Percentiles rank a stretch among this genome's conserved stretches.
Evolutionary conservation across 805 yeast species (phyloP).

Genomic region (Cyberlindnera misumaiensis): DNA sequence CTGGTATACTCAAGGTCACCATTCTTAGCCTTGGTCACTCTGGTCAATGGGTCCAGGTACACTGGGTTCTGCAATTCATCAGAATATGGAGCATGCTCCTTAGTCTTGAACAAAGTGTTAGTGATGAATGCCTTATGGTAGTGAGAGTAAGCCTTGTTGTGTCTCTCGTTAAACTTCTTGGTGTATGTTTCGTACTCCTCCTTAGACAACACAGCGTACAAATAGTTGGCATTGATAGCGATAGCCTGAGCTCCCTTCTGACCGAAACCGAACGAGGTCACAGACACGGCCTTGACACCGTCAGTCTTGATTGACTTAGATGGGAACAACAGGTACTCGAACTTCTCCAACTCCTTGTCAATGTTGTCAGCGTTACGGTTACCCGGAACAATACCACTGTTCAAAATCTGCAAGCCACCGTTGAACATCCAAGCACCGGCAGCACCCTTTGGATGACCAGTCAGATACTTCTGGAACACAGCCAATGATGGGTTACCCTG

Average conservation of each 20-base stretch:
- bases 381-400: conserved; percentile 94
- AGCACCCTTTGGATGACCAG: conserved; percentile 99
- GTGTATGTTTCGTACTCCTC: conserved; percentile 65
- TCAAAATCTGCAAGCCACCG: conserved; percentile 91
- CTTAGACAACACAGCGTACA: conserved; percentile 75
- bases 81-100: conserved; percentile 88
- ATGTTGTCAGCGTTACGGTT: conserved; percentile 98
- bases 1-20: conserved; percentile 41
- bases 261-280: conserved; percentile 98
- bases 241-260: conserved; percentile 98
- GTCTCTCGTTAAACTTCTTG: conserved; percentile 66
- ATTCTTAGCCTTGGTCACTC: conserved; percentile 32
- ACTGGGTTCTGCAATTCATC: conserved; percentile 85
- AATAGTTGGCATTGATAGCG: conserved; percentile 87
- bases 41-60: conserved; percentile 91
- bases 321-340: conserved; percentile 87
- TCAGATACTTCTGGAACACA: conserved; percentile 97
- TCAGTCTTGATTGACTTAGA: conserved; percentile 90
- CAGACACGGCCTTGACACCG: conserved; percentile 94
- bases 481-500: conserved; percentile 97
- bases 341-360: conserved; percentile 76
- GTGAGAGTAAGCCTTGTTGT: conserved; percentile 87
- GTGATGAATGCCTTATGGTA: conserved; percentile 91
- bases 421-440: conserved; percentile 99
- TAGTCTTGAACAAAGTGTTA: conserved; percentile 87